Evolutionary conservation across 2,329 filamentous ascomycete species (phyloP).

Genomic region (Grosmannia huntii): DNA sequence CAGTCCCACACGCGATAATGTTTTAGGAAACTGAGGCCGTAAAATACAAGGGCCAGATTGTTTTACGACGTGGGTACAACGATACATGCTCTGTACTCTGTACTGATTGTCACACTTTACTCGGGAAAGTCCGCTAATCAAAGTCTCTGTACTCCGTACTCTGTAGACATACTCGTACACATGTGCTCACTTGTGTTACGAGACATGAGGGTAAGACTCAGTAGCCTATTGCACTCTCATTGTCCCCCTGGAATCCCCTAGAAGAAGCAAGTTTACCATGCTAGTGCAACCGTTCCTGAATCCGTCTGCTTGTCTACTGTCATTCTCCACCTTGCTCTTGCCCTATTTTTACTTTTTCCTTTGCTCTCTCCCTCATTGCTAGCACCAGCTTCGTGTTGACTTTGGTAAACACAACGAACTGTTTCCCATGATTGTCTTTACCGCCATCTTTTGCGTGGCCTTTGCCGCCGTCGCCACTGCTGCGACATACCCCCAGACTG

Average conservation of each 20-base stretch:
- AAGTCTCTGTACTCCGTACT: too few species aligned
- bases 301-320: neutral
- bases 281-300: neutral
- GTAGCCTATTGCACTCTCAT: neutral
- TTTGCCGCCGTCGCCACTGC: neutral
- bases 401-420: neutral
- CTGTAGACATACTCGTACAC: neutral
- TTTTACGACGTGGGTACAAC: neutral
- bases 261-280: neutral
- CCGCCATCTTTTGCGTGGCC: neutral
- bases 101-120: neutral
- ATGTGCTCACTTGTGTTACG: too few species aligned
- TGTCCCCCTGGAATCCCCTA: neutral
- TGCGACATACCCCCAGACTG: neutral
- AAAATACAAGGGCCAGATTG: neutral
- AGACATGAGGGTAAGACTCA: too few species aligned
- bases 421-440: neutral
- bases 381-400: too few species aligned
- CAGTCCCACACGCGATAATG: neutral
- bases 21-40: neutral
- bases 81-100: neutral
- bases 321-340: too few species aligned
- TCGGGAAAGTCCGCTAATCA: neutral
- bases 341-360: neutral
- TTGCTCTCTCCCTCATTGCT: neutral